Conservation (phyloP, 768 basidiomycete species). For the Thelephora aurantiotincta region DNA sequence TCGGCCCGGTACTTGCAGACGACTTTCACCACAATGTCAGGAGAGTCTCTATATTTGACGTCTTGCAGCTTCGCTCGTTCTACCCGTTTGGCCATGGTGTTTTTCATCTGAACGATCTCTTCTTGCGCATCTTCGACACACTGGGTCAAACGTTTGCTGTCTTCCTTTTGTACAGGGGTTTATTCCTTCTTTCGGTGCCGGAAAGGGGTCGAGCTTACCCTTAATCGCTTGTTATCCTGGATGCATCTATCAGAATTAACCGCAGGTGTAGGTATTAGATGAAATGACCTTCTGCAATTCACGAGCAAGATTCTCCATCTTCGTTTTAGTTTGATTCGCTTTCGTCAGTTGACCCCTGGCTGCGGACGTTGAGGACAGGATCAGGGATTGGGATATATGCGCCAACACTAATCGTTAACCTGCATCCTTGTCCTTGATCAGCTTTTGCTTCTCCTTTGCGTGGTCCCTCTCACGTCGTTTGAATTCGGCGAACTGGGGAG, state of each 20-base stretch:
- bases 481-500: slow-evolving; percentile 69
- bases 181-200: too few species aligned
- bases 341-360: slow-evolving; percentile 80
- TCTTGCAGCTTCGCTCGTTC: slow-evolving; percentile 72
- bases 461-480: slow-evolving; percentile 81
- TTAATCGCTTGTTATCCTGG: slow-evolving; percentile 80
- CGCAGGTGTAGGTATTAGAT: neutral
- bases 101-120: slow-evolving; percentile 76
- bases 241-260: slow-evolving; percentile 5
- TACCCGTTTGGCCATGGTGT: slow-evolving; percentile 64
- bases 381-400: slow-evolving; percentile 6
- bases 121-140: slow-evolving; percentile 81
- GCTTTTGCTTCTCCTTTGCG: slow-evolving; percentile 84
- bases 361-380: slow-evolving; percentile 17
- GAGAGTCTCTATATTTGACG: slow-evolving; percentile 70
- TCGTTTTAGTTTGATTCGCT: slow-evolving; percentile 77
- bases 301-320: slow-evolving; percentile 81
- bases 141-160: slow-evolving; percentile 65
- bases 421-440: slow-evolving; percentile 82
- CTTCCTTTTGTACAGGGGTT: slow-evolving; percentile 40
- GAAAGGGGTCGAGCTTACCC: slow-evolving; percentile 28
- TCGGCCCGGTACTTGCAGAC: slow-evolving; percentile 82
- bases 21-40: slow-evolving; percentile 85
- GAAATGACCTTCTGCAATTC: slow-evolving; percentile 70
- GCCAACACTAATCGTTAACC: slow-evolving; percentile 27